A percentile compares a stretch with the other conserved stretches of the same genome.
Conservation (phyloP, 1,284 basidiomycete species). For the Retiboletus fuscus region DNA sequence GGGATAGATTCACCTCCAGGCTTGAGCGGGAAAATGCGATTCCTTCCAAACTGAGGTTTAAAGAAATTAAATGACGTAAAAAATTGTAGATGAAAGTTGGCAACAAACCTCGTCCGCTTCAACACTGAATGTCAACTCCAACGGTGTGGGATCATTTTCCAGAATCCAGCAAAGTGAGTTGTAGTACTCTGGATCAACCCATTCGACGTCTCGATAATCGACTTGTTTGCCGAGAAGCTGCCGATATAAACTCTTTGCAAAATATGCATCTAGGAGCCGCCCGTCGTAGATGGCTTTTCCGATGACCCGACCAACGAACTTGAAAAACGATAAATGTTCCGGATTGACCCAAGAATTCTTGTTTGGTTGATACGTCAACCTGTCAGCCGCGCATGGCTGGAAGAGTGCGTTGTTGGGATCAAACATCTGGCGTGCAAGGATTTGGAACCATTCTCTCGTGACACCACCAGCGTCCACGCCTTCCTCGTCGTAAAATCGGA, state of each 20-base stretch:
- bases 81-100: not conserved
- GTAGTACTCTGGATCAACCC: constrained; percentile 97
- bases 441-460: constrained; percentile 98
- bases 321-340: constrained; percentile 97
- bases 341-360: constrained; percentile 95
- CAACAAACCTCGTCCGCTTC: constrained; percentile 88
- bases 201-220: constrained; percentile 94
- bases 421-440: constrained; percentile 98
- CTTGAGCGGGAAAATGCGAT: constrained; percentile 88
- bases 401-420: constrained; percentile 99
- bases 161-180: constrained; percentile 93
- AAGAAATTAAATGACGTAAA: constrained; percentile 14
- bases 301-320: constrained; percentile 97
- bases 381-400: constrained; percentile 95
- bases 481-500: constrained; percentile 97
- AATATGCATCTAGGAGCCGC: constrained; percentile 96
- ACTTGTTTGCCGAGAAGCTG: constrained; percentile 92
- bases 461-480: constrained; percentile 99
- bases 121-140: constrained; percentile 91
- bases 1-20: constrained; percentile 83
- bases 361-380: constrained; percentile 96
- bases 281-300: constrained; percentile 97
- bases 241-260: constrained; percentile 94
- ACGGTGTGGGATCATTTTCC: constrained; percentile 87
- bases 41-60: constrained; percentile 81